Evolutionary conservation across 2,329 filamentous ascomycete genomes (phyloP).

Genomic region (Aspergillus fumigatiaffinis): DNA sequence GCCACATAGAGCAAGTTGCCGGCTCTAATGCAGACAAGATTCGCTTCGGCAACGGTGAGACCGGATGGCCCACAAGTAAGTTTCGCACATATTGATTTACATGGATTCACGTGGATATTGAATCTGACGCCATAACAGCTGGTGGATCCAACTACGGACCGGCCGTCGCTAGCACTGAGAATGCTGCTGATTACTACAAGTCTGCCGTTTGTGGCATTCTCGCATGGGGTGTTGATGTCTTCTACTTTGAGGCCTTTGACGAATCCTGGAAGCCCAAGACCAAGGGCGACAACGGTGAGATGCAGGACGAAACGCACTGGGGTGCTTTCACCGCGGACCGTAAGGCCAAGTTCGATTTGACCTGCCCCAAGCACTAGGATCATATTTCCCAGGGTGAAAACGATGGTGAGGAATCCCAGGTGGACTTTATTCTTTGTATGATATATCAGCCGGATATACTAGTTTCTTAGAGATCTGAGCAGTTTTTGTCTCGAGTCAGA

Average conservation of each 20-base stretch:
- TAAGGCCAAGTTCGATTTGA: constrained; percentile 53
- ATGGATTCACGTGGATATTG: background rate
- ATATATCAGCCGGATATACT: background rate
- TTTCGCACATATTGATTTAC: background rate
- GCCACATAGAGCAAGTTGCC: constrained; percentile 58
- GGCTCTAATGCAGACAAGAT: constrained; percentile 51
- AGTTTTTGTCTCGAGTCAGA: background rate
- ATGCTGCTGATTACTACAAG: constrained; percentile 59
- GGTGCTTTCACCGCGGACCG: constrained; percentile 62
- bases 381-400: background rate
- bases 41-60: constrained; percentile 67
- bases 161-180: constrained; percentile 57
- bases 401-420: background rate
- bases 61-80: constrained; percentile 59
- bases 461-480: background rate
- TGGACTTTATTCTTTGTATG: constrained; percentile 5
- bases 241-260: constrained; percentile 71
- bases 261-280: constrained; percentile 67
- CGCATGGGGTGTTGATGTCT: constrained; percentile 63
- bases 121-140: constrained; percentile 16
- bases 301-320: constrained; percentile 64
- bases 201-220: constrained; percentile 61
- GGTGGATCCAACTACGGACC: constrained; percentile 59
- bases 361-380: constrained; percentile 38
- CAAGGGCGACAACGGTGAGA: constrained; percentile 59